Evolutionary conservation across 257 asterid species (phyloP).

Genomic region (Paulownia fortunei): DNA sequence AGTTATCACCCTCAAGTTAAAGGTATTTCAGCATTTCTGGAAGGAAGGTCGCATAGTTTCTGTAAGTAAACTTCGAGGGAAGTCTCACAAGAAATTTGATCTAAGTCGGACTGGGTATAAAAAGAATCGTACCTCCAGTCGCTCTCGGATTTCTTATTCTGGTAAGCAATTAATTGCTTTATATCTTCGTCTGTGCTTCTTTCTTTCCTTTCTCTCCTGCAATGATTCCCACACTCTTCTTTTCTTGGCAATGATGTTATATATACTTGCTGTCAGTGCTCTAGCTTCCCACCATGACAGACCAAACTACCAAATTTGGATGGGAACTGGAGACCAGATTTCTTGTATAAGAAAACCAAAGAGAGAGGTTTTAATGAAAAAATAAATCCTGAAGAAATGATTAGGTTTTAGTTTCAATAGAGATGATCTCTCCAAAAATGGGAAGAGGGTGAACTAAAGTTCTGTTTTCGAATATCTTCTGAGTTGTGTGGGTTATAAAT

Average conservation of each 20-base stretch:
- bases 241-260: not conserved
- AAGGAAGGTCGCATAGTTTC: conserved; percentile 74
- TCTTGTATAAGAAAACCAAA: not conserved
- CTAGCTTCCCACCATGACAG: not conserved
- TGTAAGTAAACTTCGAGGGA: conserved; percentile 58
- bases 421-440: not conserved
- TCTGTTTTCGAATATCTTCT: not conserved
- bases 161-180: conserved; percentile 51
- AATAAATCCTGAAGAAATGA: not conserved
- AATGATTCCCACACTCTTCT: not conserved
- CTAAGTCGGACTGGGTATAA: conserved; percentile 54
- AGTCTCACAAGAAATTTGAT: conserved; percentile 83
- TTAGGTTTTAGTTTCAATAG: conserved; percentile 1
- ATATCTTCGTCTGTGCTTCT: conserved; percentile 3
- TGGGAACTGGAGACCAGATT: not conserved
- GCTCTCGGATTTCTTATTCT: conserved; percentile 51
- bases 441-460: not conserved
- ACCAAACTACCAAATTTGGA: not conserved
- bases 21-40: conserved; percentile 82
- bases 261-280: conserved; percentile 8
- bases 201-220: not conserved
- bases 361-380: not conserved
- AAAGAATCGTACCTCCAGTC: conserved; percentile 68
- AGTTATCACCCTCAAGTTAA: conserved; percentile 67
- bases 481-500: not conserved